Evolutionary conservation across 2,329 filamentous ascomycete species (phyloP).

Genomic region (Arthroderma sp.): DNA sequence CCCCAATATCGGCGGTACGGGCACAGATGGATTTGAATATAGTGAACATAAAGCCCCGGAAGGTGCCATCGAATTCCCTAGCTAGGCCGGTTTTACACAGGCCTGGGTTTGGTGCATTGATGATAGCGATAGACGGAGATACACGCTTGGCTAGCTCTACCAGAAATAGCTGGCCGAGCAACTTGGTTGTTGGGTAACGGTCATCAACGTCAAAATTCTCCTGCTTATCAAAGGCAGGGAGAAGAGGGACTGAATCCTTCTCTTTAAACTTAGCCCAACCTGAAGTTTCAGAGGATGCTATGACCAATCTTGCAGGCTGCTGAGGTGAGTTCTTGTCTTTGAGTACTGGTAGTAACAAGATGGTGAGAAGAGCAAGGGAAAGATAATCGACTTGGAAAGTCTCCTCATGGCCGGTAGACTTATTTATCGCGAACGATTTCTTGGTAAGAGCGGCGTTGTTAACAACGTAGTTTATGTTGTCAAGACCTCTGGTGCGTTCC

Average conservation of each 20-base stretch:
- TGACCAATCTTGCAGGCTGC: constrained; percentile 9
- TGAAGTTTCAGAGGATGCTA: background rate
- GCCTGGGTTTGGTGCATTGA: background rate
- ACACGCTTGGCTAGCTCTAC: constrained; percentile 25
- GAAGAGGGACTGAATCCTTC: background rate
- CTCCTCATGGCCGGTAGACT: constrained; percentile 30
- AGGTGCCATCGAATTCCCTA: background rate
- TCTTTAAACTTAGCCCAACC: background rate
- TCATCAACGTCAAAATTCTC: constrained; percentile 15
- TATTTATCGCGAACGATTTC: constrained; percentile 14
- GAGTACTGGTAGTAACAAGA: background rate
- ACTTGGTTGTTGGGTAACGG: constrained; percentile 24
- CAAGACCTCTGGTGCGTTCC: constrained; percentile 25
- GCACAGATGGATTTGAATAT: background rate
- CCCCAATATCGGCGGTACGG: background rate
- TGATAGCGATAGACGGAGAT: background rate
- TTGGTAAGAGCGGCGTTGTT: constrained; percentile 35
- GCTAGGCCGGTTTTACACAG: background rate
- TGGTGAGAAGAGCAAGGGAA: background rate
- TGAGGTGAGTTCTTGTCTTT: constrained; percentile 4
- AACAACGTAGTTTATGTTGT: constrained; percentile 35
- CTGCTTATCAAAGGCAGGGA: constrained; percentile 25
- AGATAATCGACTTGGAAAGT: constrained; percentile 9
- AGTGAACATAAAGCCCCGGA: background rate
- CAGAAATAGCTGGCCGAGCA: constrained; percentile 28